Base-by-base conservation (phyloP, 2,329 filamentous ascomycete species). In the Colletotrichum orbiculare region DNA sequence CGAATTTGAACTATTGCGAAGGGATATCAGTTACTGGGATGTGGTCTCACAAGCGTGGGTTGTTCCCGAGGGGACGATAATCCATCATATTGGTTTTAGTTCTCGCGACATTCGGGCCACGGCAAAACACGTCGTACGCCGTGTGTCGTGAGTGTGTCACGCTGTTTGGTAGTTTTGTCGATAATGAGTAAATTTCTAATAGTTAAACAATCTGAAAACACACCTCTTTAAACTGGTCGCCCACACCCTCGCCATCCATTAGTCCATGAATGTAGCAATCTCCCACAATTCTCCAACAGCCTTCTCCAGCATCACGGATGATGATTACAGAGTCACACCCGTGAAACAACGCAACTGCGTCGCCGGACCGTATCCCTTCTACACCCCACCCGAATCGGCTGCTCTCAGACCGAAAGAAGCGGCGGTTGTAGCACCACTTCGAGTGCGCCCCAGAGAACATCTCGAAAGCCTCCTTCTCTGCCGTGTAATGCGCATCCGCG, bases 1-100 rank as follows among this genome's bases (percentile, higher is more conserved):
- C 2, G 79, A 77, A 2, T 82, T 91, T 69, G 77, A 79, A 0
- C 68, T 91, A 50, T 87, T 82, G 12, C 82, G 89, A 56, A 83
- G 87, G 66, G 89, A 91, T 74, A 68, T 91, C 59, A 90, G 88
- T 69, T 89, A 89, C 64, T 91, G 89, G 89, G 87, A 89, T 70
- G 82, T 85, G 2, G 74, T 78, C 2, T 74, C 75, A 48, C 82
- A 91, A 76, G 82, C 88, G 50, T 93, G 90, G 90, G 71, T 82
- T 1, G 72, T 86, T 38, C 83, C 85, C 4, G 69, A 72, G 15
- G 82, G 82, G 0, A 73, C 70, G 10, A 82, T 83, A 69, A 76
- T 68, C 1, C 72, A 84, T 35, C 72, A 69, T 5, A 78, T 84
- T 2, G 82, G 82, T 1, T 50, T 64, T 2, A 66, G 64, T 33